phyloP scores from a whole-genome alignment of 345 rosid species.

The Linum trigynum region DNA sequence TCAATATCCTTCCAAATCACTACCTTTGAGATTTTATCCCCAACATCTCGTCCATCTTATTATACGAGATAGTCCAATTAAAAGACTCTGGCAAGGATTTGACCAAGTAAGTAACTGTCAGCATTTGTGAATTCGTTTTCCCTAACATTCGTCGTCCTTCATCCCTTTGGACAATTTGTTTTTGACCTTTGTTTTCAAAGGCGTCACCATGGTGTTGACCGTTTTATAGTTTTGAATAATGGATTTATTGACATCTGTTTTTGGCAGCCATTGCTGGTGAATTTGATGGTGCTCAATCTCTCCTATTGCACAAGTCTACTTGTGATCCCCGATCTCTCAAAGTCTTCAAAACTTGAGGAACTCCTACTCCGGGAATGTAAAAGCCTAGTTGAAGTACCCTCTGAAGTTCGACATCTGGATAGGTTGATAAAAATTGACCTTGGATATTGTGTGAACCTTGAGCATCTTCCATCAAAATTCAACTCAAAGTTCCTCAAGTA shows the following conservation, averaged over 20 bases:
- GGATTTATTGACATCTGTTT: background rate
- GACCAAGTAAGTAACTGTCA: background rate
- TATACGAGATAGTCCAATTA: background rate
- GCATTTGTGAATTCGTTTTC: no score
- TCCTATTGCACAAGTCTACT: background rate
- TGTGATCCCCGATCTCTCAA: background rate
- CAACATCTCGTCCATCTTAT: background rate
- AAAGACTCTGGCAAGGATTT: background rate
- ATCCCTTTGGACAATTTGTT: no score
- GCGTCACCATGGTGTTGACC: background rate
- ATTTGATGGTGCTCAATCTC: background rate
- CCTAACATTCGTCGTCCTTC: no score
- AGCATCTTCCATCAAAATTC: background rate
- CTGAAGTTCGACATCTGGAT: background rate
- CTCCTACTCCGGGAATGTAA: background rate
- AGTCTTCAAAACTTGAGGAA: background rate
- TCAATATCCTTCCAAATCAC: background rate
- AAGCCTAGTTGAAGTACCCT: background rate
- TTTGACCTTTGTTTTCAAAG: no score
- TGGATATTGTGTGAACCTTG: background rate
- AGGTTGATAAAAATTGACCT: background rate
- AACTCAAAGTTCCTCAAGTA: background rate
- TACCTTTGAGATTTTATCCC: background rate
- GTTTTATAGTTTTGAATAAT: no score
- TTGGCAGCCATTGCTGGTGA: background rate